Base-by-base conservation (phyloP, 257 asterid genomes). In the Orobanche coerulescens region DNA sequence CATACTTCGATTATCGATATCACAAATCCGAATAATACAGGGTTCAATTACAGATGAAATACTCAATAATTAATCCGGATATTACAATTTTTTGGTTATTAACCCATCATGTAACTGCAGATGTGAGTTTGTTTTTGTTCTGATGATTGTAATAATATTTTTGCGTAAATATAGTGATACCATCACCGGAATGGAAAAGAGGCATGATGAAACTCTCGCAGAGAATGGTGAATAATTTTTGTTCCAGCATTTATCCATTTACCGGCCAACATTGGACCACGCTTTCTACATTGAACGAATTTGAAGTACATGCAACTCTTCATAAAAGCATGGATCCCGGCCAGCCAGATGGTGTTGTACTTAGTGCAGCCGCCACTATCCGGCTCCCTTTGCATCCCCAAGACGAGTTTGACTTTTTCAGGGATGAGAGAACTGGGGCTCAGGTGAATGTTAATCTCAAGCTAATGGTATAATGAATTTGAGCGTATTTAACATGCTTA, bases 181-280 rank as follows among this genome's bases (percentile, higher is more conserved):
- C 97, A 11, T 81, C 95, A 0, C 73, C 88, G 0, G 95, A 93
- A 62, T 96, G 97, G 18, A 93, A 83, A 65, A 75, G 90, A 64
- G 89, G 97, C 78, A 93, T 93, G 94, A 86, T 84, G 95, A 89
- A 83, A 72, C 90, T 93, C 12, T 88, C 97, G 1, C 88, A 85
- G 68, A 83, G 97, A 79, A 87, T 93, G 96, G 94, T 92, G 31
- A 88, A 69, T 81, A 82, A 74, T 58, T 93, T 93, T 55, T 93
- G 99, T 59, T 78, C 82, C 4, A 84, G 96, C 73, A 82, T 93
- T 10, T 84, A 79, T 62, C 92, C 96, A 1, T 74, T 83, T 1
- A 86, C 81, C 53, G 94, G 97, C 10, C 90, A 89, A 23, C 95
- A 86, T 14, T 93, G 97, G 97, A 87, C 87, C 70, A 81, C 94